These are phyloP conservation scores for Phytophthora citrophthora DNA, from an alignment of 352 stramenopile species.

Conservation along the genomic window DNA sequence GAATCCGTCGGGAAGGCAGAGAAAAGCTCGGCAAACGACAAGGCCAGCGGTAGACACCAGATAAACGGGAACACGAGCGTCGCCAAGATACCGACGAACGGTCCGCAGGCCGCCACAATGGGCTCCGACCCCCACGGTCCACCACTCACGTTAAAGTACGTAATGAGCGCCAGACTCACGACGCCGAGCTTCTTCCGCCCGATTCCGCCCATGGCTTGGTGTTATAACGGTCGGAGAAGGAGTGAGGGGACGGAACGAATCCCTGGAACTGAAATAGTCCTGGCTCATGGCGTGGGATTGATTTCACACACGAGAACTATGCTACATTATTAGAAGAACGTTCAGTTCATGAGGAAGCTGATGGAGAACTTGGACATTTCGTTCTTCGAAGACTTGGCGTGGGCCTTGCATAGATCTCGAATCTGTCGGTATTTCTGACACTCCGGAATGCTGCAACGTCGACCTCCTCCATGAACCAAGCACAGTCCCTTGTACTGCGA, in stretches of 20 bases:
- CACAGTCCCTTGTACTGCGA: conserved; percentile 10
- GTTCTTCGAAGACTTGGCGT: conserved; percentile 1
- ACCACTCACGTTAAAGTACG: conserved; percentile 92
- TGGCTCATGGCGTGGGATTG: neutral
- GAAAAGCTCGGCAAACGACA: conserved; percentile 78
- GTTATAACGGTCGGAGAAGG: conserved; percentile 17
- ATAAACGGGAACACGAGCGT: conserved; percentile 73
- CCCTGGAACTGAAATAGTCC: neutral
- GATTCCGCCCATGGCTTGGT: conserved; percentile 26
- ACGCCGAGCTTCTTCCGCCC: conserved; percentile 65
- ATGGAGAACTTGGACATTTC: neutral
- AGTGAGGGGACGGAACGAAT: conserved; percentile 1
- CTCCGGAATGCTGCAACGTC: conserved; percentile 6
- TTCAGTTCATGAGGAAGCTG: conserved; percentile 1
- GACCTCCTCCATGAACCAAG: conserved; percentile 6
- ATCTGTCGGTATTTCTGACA: conserved; percentile 12
- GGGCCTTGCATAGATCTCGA: conserved; percentile 11
- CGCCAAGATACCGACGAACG: conserved; percentile 69
- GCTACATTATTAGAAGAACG: too few species aligned
- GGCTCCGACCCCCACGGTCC: conserved; percentile 95
- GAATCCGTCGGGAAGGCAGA: conserved; percentile 71
- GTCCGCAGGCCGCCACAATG: conserved; percentile 89
- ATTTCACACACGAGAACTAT: too few species aligned
- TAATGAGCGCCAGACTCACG: conserved; percentile 80
- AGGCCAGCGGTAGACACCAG: conserved; percentile 70